Evolutionary conservation across 148 eudicot genomes (phyloP), one percentile per base, ranked within the genome.

Genomic region (Chenopodium suecicum): DNA sequence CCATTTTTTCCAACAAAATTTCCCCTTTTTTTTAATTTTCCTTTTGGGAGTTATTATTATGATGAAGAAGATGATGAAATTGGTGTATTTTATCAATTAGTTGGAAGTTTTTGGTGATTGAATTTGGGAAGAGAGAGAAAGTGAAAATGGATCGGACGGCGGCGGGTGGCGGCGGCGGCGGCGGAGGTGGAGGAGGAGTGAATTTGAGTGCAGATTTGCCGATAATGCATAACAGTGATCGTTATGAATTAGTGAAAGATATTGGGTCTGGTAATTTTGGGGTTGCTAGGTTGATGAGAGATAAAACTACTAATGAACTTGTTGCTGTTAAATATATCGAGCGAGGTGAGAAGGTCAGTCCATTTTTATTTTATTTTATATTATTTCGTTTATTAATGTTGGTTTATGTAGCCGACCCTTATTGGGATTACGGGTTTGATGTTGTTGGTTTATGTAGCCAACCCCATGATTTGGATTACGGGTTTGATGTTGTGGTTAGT

Each of bases 221-320:
- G 74, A 92, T 91, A 69, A 88, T 92, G 86, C 93, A 91, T 65
- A 88, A 89, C 34, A 90, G 88, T 50, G 94, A 88, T 74, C 84
- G 92, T 25, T 89, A 94, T 20, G 97, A 93, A 86, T 87, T 93
- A 3, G 91, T 93, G 2, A 80, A 85, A 46, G 97, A 91, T 71
- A 93, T 93, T 54, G 95, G 97, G 22, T 90, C 97, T 19, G 95
- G 97, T 48, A 93, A 93, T 83, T 93, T 93, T n/a, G 97, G 97
- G 2, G 89, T 91, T 46, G 94, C 97, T 9, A 85, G 95, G 79
- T 82, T 91, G 83, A 93, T 93, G 97, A 91, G 91, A 70, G 95
- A 91, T 83, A 89, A 88, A 72, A 86, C 78, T 22, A 89, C 91
- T 41, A 76, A 82, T 50, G 90, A 90, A 74, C 97, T 91, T 69